Base-by-base conservation (phyloP, 2,329 filamentous ascomycete species). In the Alternaria gansuensis region DNA sequence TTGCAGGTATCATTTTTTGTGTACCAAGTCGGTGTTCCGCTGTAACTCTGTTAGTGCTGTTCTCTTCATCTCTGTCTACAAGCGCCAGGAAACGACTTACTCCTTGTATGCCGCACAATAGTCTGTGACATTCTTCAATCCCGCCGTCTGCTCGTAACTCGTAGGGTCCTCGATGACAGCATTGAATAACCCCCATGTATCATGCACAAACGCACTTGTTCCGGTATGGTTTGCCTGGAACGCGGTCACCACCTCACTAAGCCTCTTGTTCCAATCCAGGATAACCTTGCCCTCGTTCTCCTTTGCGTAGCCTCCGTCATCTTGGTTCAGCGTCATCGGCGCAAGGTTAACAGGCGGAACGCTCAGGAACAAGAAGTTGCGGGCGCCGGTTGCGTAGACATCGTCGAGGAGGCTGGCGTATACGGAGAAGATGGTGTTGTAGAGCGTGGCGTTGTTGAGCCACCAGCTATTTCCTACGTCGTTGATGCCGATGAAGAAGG, bases 401-500 rank as follows among this genome's bases (percentile, higher is more conserved):
- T 77, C 60, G 5, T 79, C 74, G 3, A 81, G 68, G 1, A 80
- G 71, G 1, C 61, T 58, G 6, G 66, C 65, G 56, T 81, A 82
- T 3, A 74, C 71, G 6, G 66, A 57, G 65, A 81, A 79, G 34
- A 80, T 78, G 26, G 60, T 50, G 9, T 73, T 70, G 52, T 75
- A 73, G 4, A 75, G 62, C 0, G 72, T 74, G 37, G 66, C 66
- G 50, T 79, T 79, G 52, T 74, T 65, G 26, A 72, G 60, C 69
- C 74, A 80, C 75, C 81, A 85, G 9, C 77, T 77, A 65, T 82
- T 83, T 13, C 82, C 82, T 14, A 86, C 78, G 63, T 87, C 84
- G 67, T 87, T 87, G 65, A 86, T 82, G 33, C 84, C 84, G 50
- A 86, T 83, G 76, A 80, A 85, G 50, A 84, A 79, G 5, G 80